Evolutionary conservation across 2,329 filamentous ascomycete species (phyloP), one percentile per base, ranked within the genome.

Genomic region (Colletotrichum sojae): DNA sequence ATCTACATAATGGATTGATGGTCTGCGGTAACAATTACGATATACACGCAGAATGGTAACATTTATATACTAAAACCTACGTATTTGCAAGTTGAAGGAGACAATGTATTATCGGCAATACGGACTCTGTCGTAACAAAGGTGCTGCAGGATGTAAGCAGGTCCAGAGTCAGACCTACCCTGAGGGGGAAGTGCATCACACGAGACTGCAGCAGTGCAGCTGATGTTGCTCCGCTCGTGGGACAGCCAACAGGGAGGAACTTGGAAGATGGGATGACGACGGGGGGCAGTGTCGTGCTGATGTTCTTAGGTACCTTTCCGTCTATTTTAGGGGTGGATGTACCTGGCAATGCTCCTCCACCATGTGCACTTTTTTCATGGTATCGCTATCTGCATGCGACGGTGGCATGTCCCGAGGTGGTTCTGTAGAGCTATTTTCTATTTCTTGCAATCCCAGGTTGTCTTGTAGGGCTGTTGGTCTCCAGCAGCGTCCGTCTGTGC

Each of bases 161-260:
- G 16, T 46, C 45, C 45, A 46, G 16, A 46, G 45, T 16, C 13
- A 46, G 12, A 18, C 16, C 45, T 25, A 46, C 16, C 16, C 45
- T 20, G 6, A 3, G 49, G 9, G 62, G 62, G 54, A 27, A 65
- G 51, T 12, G 61, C 54, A 69, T 57, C 67, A 69, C 62, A 61
- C 36, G 62, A 69, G 59, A n/a, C 39, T 18, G 18, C 31, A 22
- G 31, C 22, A 12, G 8, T 36, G 31, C 31, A 36, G 31, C 31
- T 36, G 31, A 36, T 10, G 31, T 36, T 36, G 10, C 31, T 36
- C 31, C 31, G 31, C 31, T 36, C 9, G n/a, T 18, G 39, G 46
- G 15, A 46, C 45, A 15, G 9, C 8, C 16, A 18, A 46, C 45
- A n/a, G 46, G 31, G 31, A 36, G 22, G 22, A 36, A 8, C n/a